These are phyloP conservation scores for Metschnikowia bowlesiae DNA, from an alignment of 805 yeast genomes.

Conservation along the genomic window DNA sequence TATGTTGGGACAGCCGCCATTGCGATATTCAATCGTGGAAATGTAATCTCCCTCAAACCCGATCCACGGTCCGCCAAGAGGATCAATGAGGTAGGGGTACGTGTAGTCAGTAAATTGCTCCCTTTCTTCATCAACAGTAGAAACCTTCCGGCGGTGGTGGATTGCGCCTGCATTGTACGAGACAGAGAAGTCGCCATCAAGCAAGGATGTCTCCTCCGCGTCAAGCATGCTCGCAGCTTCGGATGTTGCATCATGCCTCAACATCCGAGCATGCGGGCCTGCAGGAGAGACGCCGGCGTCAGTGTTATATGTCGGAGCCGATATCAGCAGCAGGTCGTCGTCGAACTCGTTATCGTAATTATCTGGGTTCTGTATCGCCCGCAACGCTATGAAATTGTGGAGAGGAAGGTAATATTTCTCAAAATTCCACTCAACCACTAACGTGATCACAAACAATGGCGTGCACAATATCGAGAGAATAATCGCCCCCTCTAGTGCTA, in stretches of 20 bases:
- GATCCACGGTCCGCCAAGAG: constrained; percentile 52
- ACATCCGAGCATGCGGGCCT: neutral
- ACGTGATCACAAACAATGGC: constrained; percentile 47
- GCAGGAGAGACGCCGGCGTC: neutral
- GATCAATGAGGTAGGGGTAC: constrained; percentile 45
- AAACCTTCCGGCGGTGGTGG: constrained; percentile 31
- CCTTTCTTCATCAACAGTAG: constrained; percentile 55
- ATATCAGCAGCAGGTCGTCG: constrained; percentile 27
- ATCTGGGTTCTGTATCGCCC: constrained; percentile 47
- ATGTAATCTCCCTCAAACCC: constrained; percentile 53
- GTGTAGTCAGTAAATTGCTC: constrained; percentile 48
- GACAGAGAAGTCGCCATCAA: constrained; percentile 17
- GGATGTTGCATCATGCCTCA: neutral
- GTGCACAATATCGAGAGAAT: constrained; percentile 44
- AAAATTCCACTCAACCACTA: constrained; percentile 45
- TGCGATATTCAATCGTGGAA: constrained; percentile 34
- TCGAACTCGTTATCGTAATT: constrained; percentile 40
- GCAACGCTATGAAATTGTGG: constrained; percentile 51
- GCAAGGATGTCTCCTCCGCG: constrained; percentile 3
- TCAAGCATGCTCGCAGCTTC: neutral
- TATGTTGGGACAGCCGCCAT: constrained; percentile 12
- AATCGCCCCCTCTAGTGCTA: constrained; percentile 56
- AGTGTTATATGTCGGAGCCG: neutral
- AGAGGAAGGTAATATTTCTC: constrained; percentile 53
- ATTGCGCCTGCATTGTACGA: constrained; percentile 7